Evolutionary conservation across 208 protist genomes (phyloP), one percentile per base, ranked within the genome.

Genomic region (Tritrichomonas foetus): DNA sequence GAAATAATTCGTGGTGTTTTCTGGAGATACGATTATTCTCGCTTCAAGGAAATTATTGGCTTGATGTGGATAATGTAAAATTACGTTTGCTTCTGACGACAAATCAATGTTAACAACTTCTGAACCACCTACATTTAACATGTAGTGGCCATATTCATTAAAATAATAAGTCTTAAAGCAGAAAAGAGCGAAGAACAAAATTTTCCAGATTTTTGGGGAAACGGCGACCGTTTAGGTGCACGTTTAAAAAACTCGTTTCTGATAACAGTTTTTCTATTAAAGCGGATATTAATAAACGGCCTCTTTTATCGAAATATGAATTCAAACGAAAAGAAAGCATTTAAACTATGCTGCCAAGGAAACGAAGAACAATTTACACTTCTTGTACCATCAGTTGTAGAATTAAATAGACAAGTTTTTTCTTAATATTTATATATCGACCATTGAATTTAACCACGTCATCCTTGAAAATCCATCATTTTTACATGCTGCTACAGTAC

Each of bases 391-490:
- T 44, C 41, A 25, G n/a, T 8, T 22, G 78, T 89, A 16, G 27
- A 53, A n/a, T 47, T 89, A 57, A 89, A 89, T 69, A 5, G 64
- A 33, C 64, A 69, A 69, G 27, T 69, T 33, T n/a, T 33, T n/a
- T 33, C 8, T 69, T 16, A 33, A 33, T 69, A 69, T 89, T 61
- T 89, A 22, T 47, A 57, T 89, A 57, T 5, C 78, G 3, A 82
- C 74, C 14, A 89, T 44, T 89, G 78, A 89, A 89, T 61, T 89
- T 36, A 89, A 89, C 16, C 39, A 49, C 14, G 13, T 89, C 0
- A 53, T 61, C 9, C 78, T 89, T 55, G 78, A 89, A 57, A 57
- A 89, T 39, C 78, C 78, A 57, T 89, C 78, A 41, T 89, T 89
- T 47, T 47, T 89, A n/a, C 78, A 89, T 36, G 44, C 41, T 39